A percentile compares a stretch with the other conserved stretches of the same genome.
These are phyloP conservation scores for Fusarium sp. DNA, from an alignment of 2,329 filamentous ascomycete species.

Conservation along the genomic window DNA sequence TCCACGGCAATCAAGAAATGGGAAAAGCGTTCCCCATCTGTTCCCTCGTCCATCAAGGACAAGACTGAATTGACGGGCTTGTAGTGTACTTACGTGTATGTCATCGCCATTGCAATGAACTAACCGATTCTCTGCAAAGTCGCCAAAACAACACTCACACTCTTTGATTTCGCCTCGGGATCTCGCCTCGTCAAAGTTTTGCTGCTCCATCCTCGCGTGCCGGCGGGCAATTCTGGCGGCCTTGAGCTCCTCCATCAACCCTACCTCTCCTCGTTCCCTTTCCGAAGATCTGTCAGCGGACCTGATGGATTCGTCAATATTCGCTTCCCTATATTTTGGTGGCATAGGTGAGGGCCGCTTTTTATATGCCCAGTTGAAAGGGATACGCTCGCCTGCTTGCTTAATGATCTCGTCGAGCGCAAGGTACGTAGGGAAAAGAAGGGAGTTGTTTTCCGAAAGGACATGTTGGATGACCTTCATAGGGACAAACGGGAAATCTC, in stretches of 20 bases:
- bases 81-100: constrained; percentile 59
- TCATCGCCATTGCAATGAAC: constrained; percentile 71
- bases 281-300: neutral
- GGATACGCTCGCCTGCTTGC: neutral
- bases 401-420: constrained; percentile 16
- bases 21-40: neutral
- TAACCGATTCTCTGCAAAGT: constrained; percentile 74
- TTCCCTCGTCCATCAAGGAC: neutral
- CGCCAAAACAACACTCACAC: constrained; percentile 78
- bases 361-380: constrained; percentile 19
- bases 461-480: constrained; percentile 12
- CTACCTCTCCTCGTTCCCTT: neutral
- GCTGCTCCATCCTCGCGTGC: constrained; percentile 44
- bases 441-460: constrained; percentile 18
- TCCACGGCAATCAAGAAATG: neutral
- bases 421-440: constrained; percentile 35
- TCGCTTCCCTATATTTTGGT: constrained; percentile 8
- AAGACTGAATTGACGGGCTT: neutral
- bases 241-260: constrained; percentile 37
- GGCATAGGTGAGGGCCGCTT: constrained; percentile 6
- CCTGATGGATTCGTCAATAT: constrained; percentile 6
- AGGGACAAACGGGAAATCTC: constrained; percentile 41
- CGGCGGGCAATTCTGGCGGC: constrained; percentile 25
- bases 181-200: constrained; percentile 56
- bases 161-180: constrained; percentile 68